Evolutionary conservation across 805 yeast genomes (phyloP), one percentile per base, ranked within the genome.

Genomic region (Nakazawaea laoshanensis): DNA sequence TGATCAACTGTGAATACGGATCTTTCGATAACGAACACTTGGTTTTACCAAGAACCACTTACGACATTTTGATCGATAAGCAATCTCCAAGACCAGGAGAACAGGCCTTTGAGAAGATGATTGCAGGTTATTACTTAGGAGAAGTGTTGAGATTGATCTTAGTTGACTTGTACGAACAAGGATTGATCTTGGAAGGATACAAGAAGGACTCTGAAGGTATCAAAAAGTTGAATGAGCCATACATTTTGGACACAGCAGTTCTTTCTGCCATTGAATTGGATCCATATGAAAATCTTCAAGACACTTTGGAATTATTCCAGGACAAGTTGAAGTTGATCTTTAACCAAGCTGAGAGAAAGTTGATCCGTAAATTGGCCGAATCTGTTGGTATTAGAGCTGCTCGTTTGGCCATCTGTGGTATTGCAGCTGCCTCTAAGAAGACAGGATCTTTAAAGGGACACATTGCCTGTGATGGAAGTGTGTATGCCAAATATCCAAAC

Each of bases 1-100:
- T 95, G 41, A 87, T 92, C 62, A 92, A 92, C 70, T 89, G 98
- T 68, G 98, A 92, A 67, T 92, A 92, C 65, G 97, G 98, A 50
- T 89, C 97, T 9, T 92, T 92, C 55, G 98, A 92, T 57, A 89
- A 88, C 55, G 95, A 84, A 57, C 95, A 85, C 53, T 46, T 53
- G 25, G 77, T 81, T 18, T 71, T 92, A 46, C 98, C 98, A 55
- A 78, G 97, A 65, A 87, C 94, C 43, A 77, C 75, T 55, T 88
- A 76, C 56, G 98, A 92, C 59, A 56, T 79, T 33, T 67, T 63
- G 42, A 81, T 92, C 42, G 98, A 92, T 59, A 68, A 64, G 20
- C 81, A 81, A 49, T 82, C 95, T 31, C 98, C 98, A 52, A 84
- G 97, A 67, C 98, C 97, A 32, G 88, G 89, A 43, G 96, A 92